Conservation (phyloP, 495 filamentous ascomycete species). For the Annulohypoxylon moriforme region DNA sequence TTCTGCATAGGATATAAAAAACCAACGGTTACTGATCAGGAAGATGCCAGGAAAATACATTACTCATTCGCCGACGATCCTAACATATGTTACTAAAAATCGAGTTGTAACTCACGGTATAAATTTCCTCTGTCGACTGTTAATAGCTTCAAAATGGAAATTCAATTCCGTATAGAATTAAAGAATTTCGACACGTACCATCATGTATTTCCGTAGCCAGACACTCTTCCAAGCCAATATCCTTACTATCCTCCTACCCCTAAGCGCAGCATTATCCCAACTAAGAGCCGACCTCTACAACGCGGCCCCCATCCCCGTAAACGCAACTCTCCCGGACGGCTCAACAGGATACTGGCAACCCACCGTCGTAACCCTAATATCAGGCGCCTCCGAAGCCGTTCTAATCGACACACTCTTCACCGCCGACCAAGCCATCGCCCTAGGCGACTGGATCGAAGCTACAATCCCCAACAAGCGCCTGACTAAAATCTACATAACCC, state of each 20-base stretch:
- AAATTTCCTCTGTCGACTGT: not conserved
- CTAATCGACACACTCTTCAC: constrained; percentile 51
- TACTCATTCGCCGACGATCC: not conserved
- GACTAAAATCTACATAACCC: constrained; percentile 57
- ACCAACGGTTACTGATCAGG: not conserved
- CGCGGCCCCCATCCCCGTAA: constrained; percentile 6
- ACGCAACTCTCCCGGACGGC: constrained; percentile 29
- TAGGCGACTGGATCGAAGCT: constrained; percentile 48
- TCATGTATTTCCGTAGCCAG: not conserved
- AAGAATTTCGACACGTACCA: not conserved
- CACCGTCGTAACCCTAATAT: constrained; percentile 45
- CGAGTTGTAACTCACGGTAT: not conserved
- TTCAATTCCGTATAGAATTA: not conserved
- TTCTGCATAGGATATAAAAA: not conserved
- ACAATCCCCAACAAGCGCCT: constrained; percentile 47
- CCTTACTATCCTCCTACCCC: not conserved
- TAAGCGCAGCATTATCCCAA: not conserved
- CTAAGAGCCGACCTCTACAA: constrained; percentile 23
- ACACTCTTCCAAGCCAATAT: not conserved
- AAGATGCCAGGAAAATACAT: not conserved
- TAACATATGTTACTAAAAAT: not conserved
- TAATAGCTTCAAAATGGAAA: not conserved
- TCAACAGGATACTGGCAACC: constrained; percentile 43
- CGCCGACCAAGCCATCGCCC: constrained; percentile 62
- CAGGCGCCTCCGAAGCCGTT: constrained; percentile 43